Percentiles rank a stretch among this genome's conserved stretches.
Evolutionary conservation across 352 stramenopile genomes (phyloP).

Genomic region (Pythium rishiriense): DNA sequence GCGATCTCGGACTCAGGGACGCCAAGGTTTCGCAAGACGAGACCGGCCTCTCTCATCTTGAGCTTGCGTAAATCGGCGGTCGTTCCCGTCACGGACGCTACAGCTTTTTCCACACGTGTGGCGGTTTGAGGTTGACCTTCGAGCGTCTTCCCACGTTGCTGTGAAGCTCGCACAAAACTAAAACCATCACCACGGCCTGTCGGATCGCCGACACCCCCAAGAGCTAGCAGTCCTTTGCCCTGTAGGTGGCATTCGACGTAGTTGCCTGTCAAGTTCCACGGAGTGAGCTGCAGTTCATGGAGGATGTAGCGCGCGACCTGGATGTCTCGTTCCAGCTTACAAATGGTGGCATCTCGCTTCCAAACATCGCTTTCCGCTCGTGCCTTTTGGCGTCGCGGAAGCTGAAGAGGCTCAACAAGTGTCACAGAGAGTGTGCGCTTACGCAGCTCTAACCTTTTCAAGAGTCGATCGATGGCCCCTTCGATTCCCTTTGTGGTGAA

Average conservation of each 20-base stretch:
- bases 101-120: slow-evolving; percentile 60
- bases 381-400: slow-evolving; percentile 57
- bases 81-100: slow-evolving; percentile 78
- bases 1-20: slow-evolving; percentile 80
- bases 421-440: slow-evolving; percentile 54
- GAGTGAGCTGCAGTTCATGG: slow-evolving; percentile 75
- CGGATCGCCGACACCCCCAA: slow-evolving; percentile 80
- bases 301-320: slow-evolving; percentile 82
- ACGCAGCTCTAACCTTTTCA: slow-evolving; percentile 69
- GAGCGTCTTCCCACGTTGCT: slow-evolving; percentile 82
- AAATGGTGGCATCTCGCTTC: slow-evolving; percentile 65
- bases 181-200: slow-evolving; percentile 83
- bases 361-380: slow-evolving; percentile 70
- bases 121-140: slow-evolving; percentile 32
- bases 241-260: slow-evolving; percentile 87
- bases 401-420: slow-evolving; percentile 50
- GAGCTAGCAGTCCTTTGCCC: slow-evolving; percentile 80
- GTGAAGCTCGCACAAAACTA: slow-evolving; percentile 78
- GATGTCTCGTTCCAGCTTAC: slow-evolving; percentile 78
- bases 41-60: slow-evolving; percentile 85
- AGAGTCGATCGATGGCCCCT: slow-evolving; percentile 66
- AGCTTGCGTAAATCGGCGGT: slow-evolving; percentile 84
- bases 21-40: slow-evolving; percentile 79
- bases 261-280: slow-evolving; percentile 86
- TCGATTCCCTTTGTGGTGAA: slow-evolving; percentile 78